Conservation (phyloP, 2,329 filamentous ascomycete species). For the Cladosporium halotolerans region DNA sequence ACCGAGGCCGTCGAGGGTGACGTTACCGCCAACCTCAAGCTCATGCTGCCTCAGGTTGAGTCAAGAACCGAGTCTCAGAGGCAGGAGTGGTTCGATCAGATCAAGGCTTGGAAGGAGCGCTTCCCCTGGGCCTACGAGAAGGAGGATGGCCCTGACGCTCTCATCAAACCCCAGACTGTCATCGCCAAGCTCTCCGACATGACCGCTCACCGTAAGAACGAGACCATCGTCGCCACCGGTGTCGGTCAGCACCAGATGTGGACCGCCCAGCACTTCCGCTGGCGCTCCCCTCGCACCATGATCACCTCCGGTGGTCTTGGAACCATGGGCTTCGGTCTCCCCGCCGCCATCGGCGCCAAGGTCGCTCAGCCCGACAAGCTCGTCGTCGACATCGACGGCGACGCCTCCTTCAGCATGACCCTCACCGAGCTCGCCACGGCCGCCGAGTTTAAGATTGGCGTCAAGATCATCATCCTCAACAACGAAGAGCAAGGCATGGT, state of each 20-base stretch:
- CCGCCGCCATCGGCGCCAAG: constrained; percentile 91
- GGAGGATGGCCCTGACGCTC: constrained; percentile 59
- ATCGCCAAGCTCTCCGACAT: constrained; percentile 86
- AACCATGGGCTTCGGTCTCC: constrained; percentile 93
- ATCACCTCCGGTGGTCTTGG: constrained; percentile 93
- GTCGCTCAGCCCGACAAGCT: constrained; percentile 74
- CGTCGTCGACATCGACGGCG: constrained; percentile 93
- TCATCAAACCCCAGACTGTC: constrained; percentile 91
- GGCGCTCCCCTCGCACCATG: constrained; percentile 86
- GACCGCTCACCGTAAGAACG: constrained; percentile 70
- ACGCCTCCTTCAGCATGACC: constrained; percentile 99
- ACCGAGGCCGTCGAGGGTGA: constrained; percentile 94
- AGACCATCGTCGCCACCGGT: constrained; percentile 84
- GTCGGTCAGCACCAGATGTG: constrained; percentile 99
- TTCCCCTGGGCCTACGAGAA: constrained; percentile 86
- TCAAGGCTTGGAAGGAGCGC: constrained; percentile 81
- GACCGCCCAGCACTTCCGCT: constrained; percentile 93
- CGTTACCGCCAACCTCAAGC: constrained; percentile 69
- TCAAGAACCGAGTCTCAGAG: constrained; percentile 57
- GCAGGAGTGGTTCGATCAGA: constrained; percentile 82
- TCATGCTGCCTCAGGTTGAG: constrained; percentile 67
- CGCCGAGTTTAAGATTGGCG: constrained; percentile 90
- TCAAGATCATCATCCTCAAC: constrained; percentile 92
- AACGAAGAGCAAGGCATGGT: constrained; percentile 99
- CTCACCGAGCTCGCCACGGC: constrained; percentile 90